Percentiles rank a stretch among this genome's conserved stretches.
These are phyloP conservation scores for Phytophthora sansomeana DNA, from an alignment of 352 stramenopile species.

Conservation along the genomic window DNA sequence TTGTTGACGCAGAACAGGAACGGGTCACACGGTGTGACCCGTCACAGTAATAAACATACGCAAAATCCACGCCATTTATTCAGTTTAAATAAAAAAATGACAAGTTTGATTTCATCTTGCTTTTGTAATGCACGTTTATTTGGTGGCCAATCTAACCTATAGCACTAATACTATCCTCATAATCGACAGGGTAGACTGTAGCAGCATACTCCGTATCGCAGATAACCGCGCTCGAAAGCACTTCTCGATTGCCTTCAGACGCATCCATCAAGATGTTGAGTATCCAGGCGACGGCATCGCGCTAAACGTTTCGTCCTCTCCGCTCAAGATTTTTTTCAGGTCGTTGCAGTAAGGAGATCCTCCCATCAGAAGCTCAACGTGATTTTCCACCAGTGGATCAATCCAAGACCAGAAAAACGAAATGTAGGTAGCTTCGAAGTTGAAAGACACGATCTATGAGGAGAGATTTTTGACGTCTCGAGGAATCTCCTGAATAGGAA, in stretches of 20 bases:
- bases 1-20: too few species aligned
- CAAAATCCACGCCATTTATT: too few species aligned
- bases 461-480: conserved; percentile 31
- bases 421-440: conserved; percentile 12
- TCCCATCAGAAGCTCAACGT: background rate
- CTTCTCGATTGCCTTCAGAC: background rate
- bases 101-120: too few species aligned
- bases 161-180: conserved; percentile 10
- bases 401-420: conserved; percentile 34
- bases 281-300: conserved; percentile 1
- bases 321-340: conserved; percentile 4
- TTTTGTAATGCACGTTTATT: too few species aligned
- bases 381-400: conserved; percentile 18
- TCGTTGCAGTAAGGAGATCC: conserved; percentile 8
- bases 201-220: background rate
- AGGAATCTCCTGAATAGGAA: conserved; percentile 22
- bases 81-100: too few species aligned
- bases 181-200: conserved; percentile 6
- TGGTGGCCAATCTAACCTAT: background rate
- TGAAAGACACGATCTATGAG: conserved; percentile 2
- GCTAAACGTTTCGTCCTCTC: conserved; percentile 2
- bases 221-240: background rate
- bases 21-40: too few species aligned
- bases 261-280: conserved; percentile 5
- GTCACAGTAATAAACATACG: too few species aligned